These are phyloP conservation scores for Pterocarpus macrocarpus DNA, from an alignment of 306 rosid genomes.

Conservation along the genomic window DNA sequence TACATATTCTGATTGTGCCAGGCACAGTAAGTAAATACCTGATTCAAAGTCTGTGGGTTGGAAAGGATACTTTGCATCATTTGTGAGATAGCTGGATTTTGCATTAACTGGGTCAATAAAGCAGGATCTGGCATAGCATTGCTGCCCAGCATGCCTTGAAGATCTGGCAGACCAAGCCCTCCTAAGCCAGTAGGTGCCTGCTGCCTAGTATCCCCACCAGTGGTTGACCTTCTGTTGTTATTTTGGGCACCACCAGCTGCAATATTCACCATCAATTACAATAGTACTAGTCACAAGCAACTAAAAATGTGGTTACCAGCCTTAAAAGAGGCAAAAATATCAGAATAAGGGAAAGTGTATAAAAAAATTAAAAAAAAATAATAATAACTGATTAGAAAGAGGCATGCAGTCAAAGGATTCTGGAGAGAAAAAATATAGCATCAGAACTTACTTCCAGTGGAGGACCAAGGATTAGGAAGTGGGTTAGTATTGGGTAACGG, in stretches of 20 bases:
- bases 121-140: slow-evolving; percentile 63
- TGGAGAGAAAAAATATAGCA: slow-evolving; percentile 30
- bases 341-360: neutral
- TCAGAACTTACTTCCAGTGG: slow-evolving; percentile 67
- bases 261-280: slow-evolving; percentile 42
- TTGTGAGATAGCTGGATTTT: slow-evolving; percentile 86
- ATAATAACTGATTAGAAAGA: slow-evolving; percentile 3
- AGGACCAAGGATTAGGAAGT: slow-evolving; percentile 90
- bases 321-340: slow-evolving; percentile 23
- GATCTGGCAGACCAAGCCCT: slow-evolving; percentile 73
- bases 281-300: slow-evolving; percentile 2
- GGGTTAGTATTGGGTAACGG: slow-evolving; percentile 89
- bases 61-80: slow-evolving; percentile 89
- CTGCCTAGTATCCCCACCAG: slow-evolving; percentile 66
- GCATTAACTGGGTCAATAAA: slow-evolving; percentile 73
- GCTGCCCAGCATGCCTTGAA: slow-evolving; percentile 68
- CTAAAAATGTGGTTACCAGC: slow-evolving; percentile 19
- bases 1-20: neutral
- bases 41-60: slow-evolving; percentile 80
- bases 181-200: slow-evolving; percentile 68
- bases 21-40: slow-evolving; percentile 56
- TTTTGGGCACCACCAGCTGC: slow-evolving; percentile 71
- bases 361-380: neutral
- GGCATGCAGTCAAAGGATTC: slow-evolving; percentile 3
- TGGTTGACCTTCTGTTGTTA: slow-evolving; percentile 61